A percentile compares a stretch with the other conserved stretches of the same genome.
phyloP scores from a whole-genome alignment of 73 alveolate species.

The Uronychia binucleata region DNA sequence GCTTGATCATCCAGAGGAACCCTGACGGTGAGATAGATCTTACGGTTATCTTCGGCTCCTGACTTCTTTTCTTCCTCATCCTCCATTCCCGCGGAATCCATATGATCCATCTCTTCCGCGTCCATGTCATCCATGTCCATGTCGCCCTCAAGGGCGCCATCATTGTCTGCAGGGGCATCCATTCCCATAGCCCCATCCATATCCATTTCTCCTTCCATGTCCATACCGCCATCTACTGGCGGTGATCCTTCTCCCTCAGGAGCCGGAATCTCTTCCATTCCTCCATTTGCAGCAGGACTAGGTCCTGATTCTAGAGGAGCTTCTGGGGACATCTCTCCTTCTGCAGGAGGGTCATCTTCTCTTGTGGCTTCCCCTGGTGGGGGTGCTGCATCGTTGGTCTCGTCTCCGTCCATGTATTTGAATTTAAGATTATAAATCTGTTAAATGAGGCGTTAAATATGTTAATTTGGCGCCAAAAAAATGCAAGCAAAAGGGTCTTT shows the following conservation, averaged over 20 bases:
- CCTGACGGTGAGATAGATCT: conserved; percentile 23
- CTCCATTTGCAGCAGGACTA: conserved; percentile 21
- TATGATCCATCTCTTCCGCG: neutral
- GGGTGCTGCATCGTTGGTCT: neutral
- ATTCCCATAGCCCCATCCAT: conserved; percentile 14
- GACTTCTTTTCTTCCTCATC: conserved; percentile 17
- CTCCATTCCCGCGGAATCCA: neutral
- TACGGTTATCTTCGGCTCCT: conserved; percentile 34
- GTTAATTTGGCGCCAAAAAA: too few relatives aligned
- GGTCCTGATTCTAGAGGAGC: conserved; percentile 7
- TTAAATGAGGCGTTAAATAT: neutral
- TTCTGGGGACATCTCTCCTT: neutral
- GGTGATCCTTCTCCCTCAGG: too few relatives aligned
- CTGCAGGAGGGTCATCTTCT: neutral
- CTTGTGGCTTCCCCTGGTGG: neutral
- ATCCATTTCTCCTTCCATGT: too few relatives aligned
- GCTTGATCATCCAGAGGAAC: conserved; percentile 56
- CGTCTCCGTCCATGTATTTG: neutral
- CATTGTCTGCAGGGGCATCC: too few relatives aligned
- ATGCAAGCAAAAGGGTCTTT: too few relatives aligned
- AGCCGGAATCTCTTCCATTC: conserved; percentile 14
- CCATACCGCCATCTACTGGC: conserved; percentile 6
- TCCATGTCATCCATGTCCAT: conserved; percentile 13
- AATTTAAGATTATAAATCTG: neutral
- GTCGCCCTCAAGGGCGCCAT: conserved; percentile 6